Evolutionary conservation across 352 stramenopile species (phyloP), one percentile per base, ranked within the genome.

Genomic region (Globisporangium nodosum): DNA sequence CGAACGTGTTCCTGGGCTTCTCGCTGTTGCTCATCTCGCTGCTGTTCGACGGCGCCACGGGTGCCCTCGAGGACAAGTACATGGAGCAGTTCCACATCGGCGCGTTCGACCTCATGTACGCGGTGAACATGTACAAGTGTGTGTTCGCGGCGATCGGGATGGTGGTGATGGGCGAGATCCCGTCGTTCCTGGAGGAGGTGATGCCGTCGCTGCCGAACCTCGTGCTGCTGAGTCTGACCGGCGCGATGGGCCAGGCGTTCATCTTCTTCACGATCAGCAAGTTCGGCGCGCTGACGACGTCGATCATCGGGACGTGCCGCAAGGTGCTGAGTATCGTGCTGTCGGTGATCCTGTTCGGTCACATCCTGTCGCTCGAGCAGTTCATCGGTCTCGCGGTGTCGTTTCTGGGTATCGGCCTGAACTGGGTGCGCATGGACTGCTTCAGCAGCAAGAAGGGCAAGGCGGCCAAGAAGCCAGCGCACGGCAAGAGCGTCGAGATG

Each of bases 241-340:
- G 85, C 24, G 85, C 85, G 0, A 72, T 88, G 27, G 85, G 85
- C 39, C 85, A 94, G 58, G 85, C 81, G 8, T 92, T 90, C 69
- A 87, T 94, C 60, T 94, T 93, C 69, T 90, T 87, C 61, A 93
- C 83, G 7, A 90, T 94, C 62, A 88, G 74, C 70, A 90, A 88
- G 60, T 94, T 94, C 21, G 85, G 85, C 61, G 85, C 85, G 13
- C 58, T 94, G 18, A 94, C 85, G 24, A 92, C 85, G 5, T 85
- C 83, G 12, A 92, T 94, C 55, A 90, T 94, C 43, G 85, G 85
- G 45, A 94, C 85, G 37, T 90, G 84, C 61, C 83, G 85, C 43
- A 94, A 94, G 53, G 85, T 94, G 53, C 65, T 94, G 24, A 92
- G 81, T 59, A 91, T 94, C 43, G 81, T 90, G 62, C 66, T 93